Evolutionary conservation across 2,329 filamentous ascomycete genomes (phyloP).

Genomic region (Xylariaceae sp.): DNA sequence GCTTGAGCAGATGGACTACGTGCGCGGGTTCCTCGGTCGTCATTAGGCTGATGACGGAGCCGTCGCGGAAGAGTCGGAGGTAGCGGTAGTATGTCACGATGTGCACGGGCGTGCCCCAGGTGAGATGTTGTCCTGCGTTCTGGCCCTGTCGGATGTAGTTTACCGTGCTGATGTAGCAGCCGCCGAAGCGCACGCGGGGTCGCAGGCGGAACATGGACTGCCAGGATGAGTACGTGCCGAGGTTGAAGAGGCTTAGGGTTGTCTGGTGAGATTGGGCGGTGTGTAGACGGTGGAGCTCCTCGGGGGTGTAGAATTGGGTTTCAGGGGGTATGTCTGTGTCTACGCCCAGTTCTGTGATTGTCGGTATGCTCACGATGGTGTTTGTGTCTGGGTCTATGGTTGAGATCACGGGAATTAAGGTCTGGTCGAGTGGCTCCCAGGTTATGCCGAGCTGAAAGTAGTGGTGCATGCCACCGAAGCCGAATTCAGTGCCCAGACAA

Average conservation of each 20-base stretch:
- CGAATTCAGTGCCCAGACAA: slow-evolving; percentile 64
- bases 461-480: slow-evolving; percentile 80
- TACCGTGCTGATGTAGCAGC: slow-evolving; percentile 92
- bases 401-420: slow-evolving; percentile 14
- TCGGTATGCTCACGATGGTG: background rate
- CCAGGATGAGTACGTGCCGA: slow-evolving; percentile 47
- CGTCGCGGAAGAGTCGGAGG: slow-evolving; percentile 89
- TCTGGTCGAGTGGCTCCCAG: slow-evolving; percentile 48
- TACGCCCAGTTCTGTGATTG: background rate
- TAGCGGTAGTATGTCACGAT: slow-evolving; percentile 99
- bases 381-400: background rate
- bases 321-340: slow-evolving; percentile 4
- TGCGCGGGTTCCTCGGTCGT: slow-evolving; percentile 78
- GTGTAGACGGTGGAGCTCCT: slow-evolving; percentile 35
- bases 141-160: slow-evolving; percentile 88
- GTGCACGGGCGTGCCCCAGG: slow-evolving; percentile 79
- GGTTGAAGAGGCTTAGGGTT: slow-evolving; percentile 38
- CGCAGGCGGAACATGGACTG: slow-evolving; percentile 71
- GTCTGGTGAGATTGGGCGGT: slow-evolving; percentile 33
- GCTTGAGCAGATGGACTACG: slow-evolving; percentile 77
- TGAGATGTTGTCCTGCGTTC: slow-evolving; percentile 61
- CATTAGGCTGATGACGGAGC: slow-evolving; percentile 72
- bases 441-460: slow-evolving; percentile 59
- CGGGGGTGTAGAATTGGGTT: slow-evolving; percentile 33
- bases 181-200: slow-evolving; percentile 87